Base-by-base conservation (phyloP, 176 grass and related monocot genomes). In the Oropetium thomaeum region DNA sequence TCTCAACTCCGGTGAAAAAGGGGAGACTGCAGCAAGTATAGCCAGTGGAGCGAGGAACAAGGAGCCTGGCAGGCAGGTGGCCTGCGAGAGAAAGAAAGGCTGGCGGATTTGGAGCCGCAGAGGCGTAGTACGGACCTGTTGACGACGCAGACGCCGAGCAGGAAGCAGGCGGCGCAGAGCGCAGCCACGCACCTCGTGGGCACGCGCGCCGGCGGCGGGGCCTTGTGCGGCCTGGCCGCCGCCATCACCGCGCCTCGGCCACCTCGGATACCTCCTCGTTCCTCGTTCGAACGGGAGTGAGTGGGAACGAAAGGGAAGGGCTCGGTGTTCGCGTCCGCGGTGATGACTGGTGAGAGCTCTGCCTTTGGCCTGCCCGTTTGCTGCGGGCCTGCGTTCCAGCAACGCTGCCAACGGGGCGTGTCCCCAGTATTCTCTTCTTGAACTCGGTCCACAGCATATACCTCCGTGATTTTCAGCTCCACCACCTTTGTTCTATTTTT, bases 151-250 rank as follows among this genome's bases (percentile, higher is more conserved):
- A 90, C 17, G 79, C 88, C 83, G 74, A 90, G 75, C 38, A 90
- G 20, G 88, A 90, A 90, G 83, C 83, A 90, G 69, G 74, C 69
- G 69, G 79, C 45, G 83, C 83, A 90, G 79, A 90, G 83, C 69
- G 33, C 83, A 33, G 78, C 69, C 9, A 51, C 88, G 8, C 79
- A 79, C 20, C 79, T 70, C 45, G 69, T 86, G 67, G 88, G 67
- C 74, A 90, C 74, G 51, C 88, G 79, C 47, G 55, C 88, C 62
- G 60, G 73, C 58, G 67, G 57, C 39, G 72, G n/a, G n/a, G n/a
- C 68, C 83, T 73, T 86, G 74, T 86, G 83, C 74, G 73, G 83
- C 79, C 79, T 75, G n/a, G 76, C 83, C 81, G 73, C 53, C 7
- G 70, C 82, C 59, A 52, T 68, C 87, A 54, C 78, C 53, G 37